Evolutionary conservation across 2,329 filamentous ascomycete genomes (phyloP), one percentile per base, ranked within the genome.

Genomic region (Biscogniauxia sp.): DNA sequence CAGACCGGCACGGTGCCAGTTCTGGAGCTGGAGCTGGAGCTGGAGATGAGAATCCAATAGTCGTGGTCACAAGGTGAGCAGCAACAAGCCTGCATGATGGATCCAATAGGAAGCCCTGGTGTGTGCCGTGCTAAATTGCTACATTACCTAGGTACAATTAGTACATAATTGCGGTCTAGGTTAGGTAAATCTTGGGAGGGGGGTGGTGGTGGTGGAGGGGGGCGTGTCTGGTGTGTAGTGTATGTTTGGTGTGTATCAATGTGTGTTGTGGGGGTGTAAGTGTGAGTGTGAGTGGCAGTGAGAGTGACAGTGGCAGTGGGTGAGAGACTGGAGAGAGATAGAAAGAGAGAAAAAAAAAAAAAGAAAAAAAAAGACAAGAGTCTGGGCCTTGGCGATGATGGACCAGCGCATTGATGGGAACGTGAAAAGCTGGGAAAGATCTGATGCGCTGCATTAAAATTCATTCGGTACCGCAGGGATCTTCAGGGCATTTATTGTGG

Each of bases 1-100:
- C 25, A 51, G 55, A 37, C 63, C 63, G 53, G 64, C 64, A 63
- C 64, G 58, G 59, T 61, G 53, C 28, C 6, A 32, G 28, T 32
- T 32, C 28, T 15, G 32, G 37, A 45, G 37, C 37, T 45, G 37
- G 11, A 17, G 11, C 37, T n/a, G 17, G 17, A 45, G 13, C 37
- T 45, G 37, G 37, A 45, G 37, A 45, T 45, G 13, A 15, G 15
- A 45, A 45, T 15, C 37, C 37, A 45, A 45, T 45, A 45, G 37
- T 17, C 15, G 37, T 17, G 37, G 37, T 45, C 37, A 45, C 37
- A 45, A 45, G 37, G 37, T 45, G 37, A 45, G 37, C 37, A 45
- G 37, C 37, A 45, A 45, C 37, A 45, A 45, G 37, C 37, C 37
- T 45, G 37, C 37, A 45, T 45, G 37, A 45, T 45, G 37, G 37